Evolutionary conservation across 2,329 filamentous ascomycete genomes (phyloP), one percentile per base, ranked within the genome.

Genomic region (Phoma herbarum): DNA sequence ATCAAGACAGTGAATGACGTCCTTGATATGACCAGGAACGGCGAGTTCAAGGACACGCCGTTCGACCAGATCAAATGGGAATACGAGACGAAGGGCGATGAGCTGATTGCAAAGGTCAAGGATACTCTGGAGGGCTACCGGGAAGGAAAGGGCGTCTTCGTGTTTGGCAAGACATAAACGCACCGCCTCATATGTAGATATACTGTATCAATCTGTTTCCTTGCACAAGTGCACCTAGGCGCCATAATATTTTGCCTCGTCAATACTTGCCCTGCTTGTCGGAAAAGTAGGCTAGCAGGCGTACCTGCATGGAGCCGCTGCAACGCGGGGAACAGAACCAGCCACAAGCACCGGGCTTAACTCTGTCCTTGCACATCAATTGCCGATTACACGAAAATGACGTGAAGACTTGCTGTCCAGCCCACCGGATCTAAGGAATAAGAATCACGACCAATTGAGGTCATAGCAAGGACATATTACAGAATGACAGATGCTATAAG

Each of bases 131-230:
- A 89, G 55, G 95, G 94, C 0, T 98, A 91, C 75, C 86, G 93
- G 71, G 86, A 87, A 64, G 94, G 93, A 11, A 99, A 99, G 82
- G 90, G 93, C 0, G 86, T 99, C 3, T 95, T 98, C 76, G 85
- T 94, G 5, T 98, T 95, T 77, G 85, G 85, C 23, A 71, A 75
- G 64, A 77, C 75, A 39, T 78, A 60, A 44, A 43, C 1, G 0
- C 16, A n/a, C 18, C 1, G 12, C n/a, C 23, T 26, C n/a, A 20
- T 39, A 31, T 26, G 20, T 49, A 49, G 5, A 39, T 26, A 16
- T 39, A 20, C 33, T n/a, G 16, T 20, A 39, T 10, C 7, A 39
- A 11, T 20, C 18, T 4, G 11, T 39, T 7, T n/a, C 9, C 8
- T 39, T 20, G n/a, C 20, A 39, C 35, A 20, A 11, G 18, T 39